phyloP scores from a whole-genome alignment of 1,139 yeast genomes.

The Candida pseudoviswanathii region DNA sequence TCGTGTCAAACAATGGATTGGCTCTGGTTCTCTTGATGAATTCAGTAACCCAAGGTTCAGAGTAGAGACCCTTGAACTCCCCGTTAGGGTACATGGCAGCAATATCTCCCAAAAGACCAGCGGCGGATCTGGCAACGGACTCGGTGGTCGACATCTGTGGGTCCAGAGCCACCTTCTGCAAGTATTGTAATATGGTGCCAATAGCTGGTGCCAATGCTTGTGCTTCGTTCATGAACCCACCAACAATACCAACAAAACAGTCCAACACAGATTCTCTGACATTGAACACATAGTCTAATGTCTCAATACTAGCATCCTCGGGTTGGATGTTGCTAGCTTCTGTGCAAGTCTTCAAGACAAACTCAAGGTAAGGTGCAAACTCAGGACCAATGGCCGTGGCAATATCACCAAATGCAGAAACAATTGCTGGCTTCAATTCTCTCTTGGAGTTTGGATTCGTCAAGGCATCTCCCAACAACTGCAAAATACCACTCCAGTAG shows the following conservation, averaged over 20 bases:
- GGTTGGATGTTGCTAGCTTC: slow-evolving; percentile 58
- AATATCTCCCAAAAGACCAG: slow-evolving; percentile 89
- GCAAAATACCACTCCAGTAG: slow-evolving; percentile 81
- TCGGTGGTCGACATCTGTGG: slow-evolving; percentile 61
- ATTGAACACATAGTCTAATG: slow-evolving; percentile 70
- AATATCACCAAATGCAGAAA: slow-evolving; percentile 96
- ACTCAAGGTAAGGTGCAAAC: slow-evolving; percentile 74
- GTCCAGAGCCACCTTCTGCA: slow-evolving; percentile 62
- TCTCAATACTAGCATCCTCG: slow-evolving; percentile 66
- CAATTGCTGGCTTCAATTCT: slow-evolving; percentile 82
- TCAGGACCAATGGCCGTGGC: slow-evolving; percentile 83
- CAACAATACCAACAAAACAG: slow-evolving; percentile 92
- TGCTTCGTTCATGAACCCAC: slow-evolving; percentile 78
- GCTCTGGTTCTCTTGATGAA: slow-evolving; percentile 74
- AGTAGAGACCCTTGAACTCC: slow-evolving; percentile 63
- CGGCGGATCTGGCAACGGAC: slow-evolving; percentile 72
- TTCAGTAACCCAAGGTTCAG: slow-evolving; percentile 76
- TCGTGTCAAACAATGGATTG: slow-evolving; percentile 58
- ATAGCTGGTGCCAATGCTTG: slow-evolving; percentile 65
- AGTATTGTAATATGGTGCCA: slow-evolving; percentile 68
- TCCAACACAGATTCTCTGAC: slow-evolving; percentile 88
- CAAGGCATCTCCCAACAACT: slow-evolving; percentile 71
- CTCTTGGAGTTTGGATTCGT: slow-evolving; percentile 67
- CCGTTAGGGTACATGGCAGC: slow-evolving; percentile 85
- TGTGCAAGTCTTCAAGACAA: slow-evolving; percentile 71